Evolutionary conservation across 352 stramenopile genomes (phyloP), one percentile per base, ranked within the genome.

Genomic region (Globisporangium uncinulatum): DNA sequence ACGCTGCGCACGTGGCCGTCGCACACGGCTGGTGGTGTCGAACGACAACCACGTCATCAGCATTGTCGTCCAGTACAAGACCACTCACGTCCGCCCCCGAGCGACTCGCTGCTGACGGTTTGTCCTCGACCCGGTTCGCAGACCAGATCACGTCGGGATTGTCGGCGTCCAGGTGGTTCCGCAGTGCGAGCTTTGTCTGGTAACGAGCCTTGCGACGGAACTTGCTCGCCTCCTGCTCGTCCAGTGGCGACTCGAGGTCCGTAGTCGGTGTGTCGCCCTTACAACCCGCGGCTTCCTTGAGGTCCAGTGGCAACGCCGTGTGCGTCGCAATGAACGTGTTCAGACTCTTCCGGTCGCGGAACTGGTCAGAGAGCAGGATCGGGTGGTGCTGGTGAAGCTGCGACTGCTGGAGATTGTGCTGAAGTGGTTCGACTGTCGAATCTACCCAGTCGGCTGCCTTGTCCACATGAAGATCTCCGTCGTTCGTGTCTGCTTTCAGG

Each of bases 131-230:
- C 0, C 70, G 63, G 19, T 84, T 80, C 11, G 80, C 72, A 8
- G 80, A 78, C 80, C 80, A 90, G 41, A 88, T 71, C 21, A 82
- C 65, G 3, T 66, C 56, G 21, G 70, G 59, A 1, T 55, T 72
- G 52, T 81, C 71, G 20, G 69, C 61, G 19, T 77, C 47, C 6
- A 86, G 50, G 56, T 87, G 70, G 6, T 71, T 59, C 8, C 76
- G 57, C 17, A 90, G 65, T 11, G 54, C 51, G 42, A 87, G 32
- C 50, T 90, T 90, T 21, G 71, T 82, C 56, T 81, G 63, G 31
- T 90, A 67, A 0, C 80, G 75, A 20, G 71, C 77, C 39, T 83
- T 85, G 20, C 79, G 66, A 17, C 80, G 77, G 57, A 87, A 88
- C 41, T 84, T 82, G 51, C 71, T 62, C 15, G 67, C 56, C 45